Percentiles rank a stretch among this genome's conserved stretches.
phyloP scores from a whole-genome alignment of 441 rosid genomes.

The Eutrema salsugineum region DNA sequence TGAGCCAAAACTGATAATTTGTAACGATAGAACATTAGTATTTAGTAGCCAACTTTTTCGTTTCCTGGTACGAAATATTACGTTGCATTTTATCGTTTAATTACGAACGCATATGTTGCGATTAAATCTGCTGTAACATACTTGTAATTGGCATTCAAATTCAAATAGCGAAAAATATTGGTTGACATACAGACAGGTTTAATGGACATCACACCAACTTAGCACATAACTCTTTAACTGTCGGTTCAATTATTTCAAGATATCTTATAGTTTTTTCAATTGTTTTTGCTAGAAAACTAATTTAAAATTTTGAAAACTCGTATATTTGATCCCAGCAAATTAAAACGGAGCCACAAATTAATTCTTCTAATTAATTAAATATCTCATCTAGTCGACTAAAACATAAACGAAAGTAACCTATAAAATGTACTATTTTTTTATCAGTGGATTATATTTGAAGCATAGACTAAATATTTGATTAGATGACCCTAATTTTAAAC shows the following conservation, averaged over 20 bases:
- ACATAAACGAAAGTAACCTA: too few species aligned
- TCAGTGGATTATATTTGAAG: neutral
- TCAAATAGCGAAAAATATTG: neutral
- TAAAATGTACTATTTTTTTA: too few species aligned
- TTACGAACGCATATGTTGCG: neutral
- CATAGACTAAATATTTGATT: neutral
- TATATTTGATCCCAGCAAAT: neutral
- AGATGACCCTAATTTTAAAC: neutral
- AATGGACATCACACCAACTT: constrained; percentile 4
- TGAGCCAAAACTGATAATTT: neutral
- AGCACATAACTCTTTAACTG: constrained; percentile 7
- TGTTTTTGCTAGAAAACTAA: too few species aligned
- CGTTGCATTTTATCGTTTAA: neutral
- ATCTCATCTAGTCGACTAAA: too few species aligned
- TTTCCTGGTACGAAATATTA: too few species aligned
- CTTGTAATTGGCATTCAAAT: neutral
- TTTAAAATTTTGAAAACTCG: neutral
- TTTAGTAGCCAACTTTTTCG: neutral
- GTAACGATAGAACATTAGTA: neutral
- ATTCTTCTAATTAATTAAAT: too few species aligned
- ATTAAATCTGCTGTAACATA: neutral
- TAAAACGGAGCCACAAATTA: too few species aligned
- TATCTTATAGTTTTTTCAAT: neutral
- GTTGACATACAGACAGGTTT: neutral
- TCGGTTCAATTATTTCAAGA: neutral